phyloP scores from a whole-genome alignment of 2,329 filamentous ascomycete species.

The Fusarium praegraminearum region DNA sequence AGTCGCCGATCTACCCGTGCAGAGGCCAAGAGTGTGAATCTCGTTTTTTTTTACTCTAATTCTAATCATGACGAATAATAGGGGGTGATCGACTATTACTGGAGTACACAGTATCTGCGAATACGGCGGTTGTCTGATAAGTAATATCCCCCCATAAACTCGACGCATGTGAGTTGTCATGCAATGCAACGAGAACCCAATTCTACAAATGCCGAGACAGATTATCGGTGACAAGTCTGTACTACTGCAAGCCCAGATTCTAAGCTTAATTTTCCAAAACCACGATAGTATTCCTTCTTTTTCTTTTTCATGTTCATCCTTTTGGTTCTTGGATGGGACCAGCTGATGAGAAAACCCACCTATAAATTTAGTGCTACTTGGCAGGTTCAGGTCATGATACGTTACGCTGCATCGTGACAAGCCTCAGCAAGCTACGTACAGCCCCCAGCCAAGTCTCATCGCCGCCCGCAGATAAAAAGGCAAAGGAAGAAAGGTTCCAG shows the following conservation, averaged over 20 bases:
- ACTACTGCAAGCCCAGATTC: slow-evolving; percentile 12
- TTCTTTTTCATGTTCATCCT: background rate
- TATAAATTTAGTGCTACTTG: slow-evolving; percentile 20
- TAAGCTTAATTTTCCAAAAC: slow-evolving; percentile 26
- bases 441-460: slow-evolving; percentile 6
- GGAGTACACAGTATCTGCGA: slow-evolving; percentile 1
- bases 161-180: background rate
- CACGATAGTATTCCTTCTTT: background rate
- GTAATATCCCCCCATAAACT: background rate
- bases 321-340: background rate
- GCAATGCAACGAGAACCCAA: background rate
- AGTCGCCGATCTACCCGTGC: slow-evolving; percentile 35
- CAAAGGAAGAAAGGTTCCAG: slow-evolving; percentile 23
- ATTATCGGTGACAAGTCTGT: slow-evolving; percentile 1
- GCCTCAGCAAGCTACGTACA: slow-evolving; percentile 11
- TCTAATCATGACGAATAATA: background rate
- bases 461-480: background rate
- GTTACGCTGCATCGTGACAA: slow-evolving; percentile 31
- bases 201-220: background rate
- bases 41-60: background rate
- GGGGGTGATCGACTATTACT: background rate
- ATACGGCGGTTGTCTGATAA: background rate
- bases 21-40: slow-evolving; percentile 5
- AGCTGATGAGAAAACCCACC: slow-evolving; percentile 1
- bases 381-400: slow-evolving; percentile 23